Evolutionary conservation across 106 monocot genomes (phyloP).

Genomic region (Amphibolis antarctica): DNA sequence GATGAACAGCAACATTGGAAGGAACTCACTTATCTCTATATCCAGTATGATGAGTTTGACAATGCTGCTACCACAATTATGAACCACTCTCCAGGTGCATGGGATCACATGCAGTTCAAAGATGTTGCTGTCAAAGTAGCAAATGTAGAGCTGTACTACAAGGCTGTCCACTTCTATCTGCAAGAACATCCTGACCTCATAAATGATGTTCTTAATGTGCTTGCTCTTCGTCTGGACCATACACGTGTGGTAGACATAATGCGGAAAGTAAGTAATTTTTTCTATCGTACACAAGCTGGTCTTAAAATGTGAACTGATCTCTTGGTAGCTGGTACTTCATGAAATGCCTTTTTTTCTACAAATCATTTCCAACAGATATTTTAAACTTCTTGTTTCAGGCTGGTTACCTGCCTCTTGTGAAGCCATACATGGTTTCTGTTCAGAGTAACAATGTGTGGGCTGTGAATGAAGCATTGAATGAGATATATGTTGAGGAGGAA

Average conservation of each 20-base stretch:
- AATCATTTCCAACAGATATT: neutral
- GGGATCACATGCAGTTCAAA: constrained; percentile 99
- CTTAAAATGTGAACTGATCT: neutral
- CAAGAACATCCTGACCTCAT: constrained; percentile 94
- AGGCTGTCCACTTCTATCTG: constrained; percentile 96
- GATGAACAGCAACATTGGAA: constrained; percentile 98
- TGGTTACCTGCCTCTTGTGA: constrained; percentile 79
- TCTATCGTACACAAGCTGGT: neutral
- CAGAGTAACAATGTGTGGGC: constrained; percentile 97
- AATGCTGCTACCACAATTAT: constrained; percentile 97
- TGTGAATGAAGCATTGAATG: constrained; percentile 96
- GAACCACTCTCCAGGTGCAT: constrained; percentile 98
- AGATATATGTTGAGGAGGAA: constrained; percentile 94
- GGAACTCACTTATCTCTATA: constrained; percentile 90
- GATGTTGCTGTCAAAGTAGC: constrained; percentile 91
- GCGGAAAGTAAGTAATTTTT: constrained; percentile 52
- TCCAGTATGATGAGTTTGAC: constrained; percentile 97
- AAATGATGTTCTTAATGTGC: constrained; percentile 87
- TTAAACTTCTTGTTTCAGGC: constrained; percentile 36
- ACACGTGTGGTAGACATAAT: constrained; percentile 92
- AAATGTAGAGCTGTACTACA: constrained; percentile 97
- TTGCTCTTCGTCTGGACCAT: constrained; percentile 91
- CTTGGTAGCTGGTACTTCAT: neutral
- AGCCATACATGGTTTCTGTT: constrained; percentile 99
- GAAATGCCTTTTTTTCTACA: neutral